Evolutionary conservation across 306 rosid species (phyloP), one percentile per base, ranked within the genome.

Genomic region (Cyamopsis tetragonoloba): DNA sequence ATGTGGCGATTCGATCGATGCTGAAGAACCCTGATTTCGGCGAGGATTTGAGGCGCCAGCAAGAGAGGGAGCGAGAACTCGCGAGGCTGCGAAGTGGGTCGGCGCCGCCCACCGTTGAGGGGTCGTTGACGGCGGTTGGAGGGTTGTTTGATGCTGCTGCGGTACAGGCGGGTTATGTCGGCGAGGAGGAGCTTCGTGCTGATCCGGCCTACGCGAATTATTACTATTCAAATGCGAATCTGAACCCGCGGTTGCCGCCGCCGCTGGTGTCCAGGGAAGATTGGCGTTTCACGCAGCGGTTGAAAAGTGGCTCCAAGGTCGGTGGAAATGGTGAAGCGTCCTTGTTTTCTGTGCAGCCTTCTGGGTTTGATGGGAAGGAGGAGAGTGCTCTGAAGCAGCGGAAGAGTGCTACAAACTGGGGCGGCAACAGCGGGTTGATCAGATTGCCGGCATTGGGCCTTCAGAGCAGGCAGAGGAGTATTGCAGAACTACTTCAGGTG

Each of bases 71-170:
- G 75, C 79, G 84, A 66, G 98, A 92, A 14, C 85, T 89, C 11
- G 84, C 71, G 42, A 75, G 73, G 78, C 76, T 85, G 58, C 70
- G 98, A 31, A 89, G 98, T 75, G 98, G 98, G 65, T 92, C 98
- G 23, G 96, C 98, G 6, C 98, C 98, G 0, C 98, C 96, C 2
- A 89, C 96, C 3, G 91, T 92, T 1, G 98, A 92, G 18, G 95
- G 96, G 3, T 92, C 98, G 4, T 46, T 89, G 7, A 66, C 68
- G 48, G 90, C 98, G 1, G 81, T 86, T 11, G 93, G 87, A 4
- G 88, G 91, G 8, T 42, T 88, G 58, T 79, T 75, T 4, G 86
- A 84, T 35, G 76, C 69, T 39, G 72, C 66, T 14, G 53, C 81
- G 4, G 78, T 54, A 20, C 58, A 49, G 5, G 65, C 63, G 65